Conservation (phyloP, 305 asterid species). For the Fraxinus sp. region DNA sequence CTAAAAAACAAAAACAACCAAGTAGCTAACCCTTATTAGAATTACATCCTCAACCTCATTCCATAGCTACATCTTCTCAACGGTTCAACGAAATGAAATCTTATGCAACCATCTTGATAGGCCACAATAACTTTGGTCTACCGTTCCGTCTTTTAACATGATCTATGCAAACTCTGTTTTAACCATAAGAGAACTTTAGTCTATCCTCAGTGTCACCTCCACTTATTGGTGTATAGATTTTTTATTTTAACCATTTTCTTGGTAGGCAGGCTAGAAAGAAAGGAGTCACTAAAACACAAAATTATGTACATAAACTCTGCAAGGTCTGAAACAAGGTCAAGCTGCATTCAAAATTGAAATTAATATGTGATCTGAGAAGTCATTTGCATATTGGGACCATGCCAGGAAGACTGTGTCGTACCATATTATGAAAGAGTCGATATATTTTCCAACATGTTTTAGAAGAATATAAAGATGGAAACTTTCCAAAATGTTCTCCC, state of each 20-base stretch:
- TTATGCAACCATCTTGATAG: background rate
- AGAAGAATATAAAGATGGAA: background rate
- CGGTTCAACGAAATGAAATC: background rate
- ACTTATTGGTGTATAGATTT: background rate
- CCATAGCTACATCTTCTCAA: background rate
- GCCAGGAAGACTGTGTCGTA: background rate
- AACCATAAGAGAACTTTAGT: background rate
- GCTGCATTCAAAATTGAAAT: background rate
- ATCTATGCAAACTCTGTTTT: background rate
- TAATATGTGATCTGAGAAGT: background rate
- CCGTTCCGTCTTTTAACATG: background rate
- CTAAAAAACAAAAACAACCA: background rate
- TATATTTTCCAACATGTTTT: background rate
- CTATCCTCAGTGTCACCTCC: background rate
- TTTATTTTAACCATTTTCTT: background rate
- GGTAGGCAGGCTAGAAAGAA: background rate
- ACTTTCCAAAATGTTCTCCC: background rate
- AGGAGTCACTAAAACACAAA: background rate
- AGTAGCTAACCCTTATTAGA: background rate
- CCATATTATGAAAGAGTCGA: background rate
- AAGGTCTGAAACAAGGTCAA: background rate
- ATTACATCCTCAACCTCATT: background rate
- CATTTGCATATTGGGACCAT: background rate
- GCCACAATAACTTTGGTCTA: background rate
- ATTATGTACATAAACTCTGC: background rate